Evolutionary conservation across 306 rosid genomes (phyloP), one percentile per base, ranked within the genome.

Genomic region (Acmispon strigosus): DNA sequence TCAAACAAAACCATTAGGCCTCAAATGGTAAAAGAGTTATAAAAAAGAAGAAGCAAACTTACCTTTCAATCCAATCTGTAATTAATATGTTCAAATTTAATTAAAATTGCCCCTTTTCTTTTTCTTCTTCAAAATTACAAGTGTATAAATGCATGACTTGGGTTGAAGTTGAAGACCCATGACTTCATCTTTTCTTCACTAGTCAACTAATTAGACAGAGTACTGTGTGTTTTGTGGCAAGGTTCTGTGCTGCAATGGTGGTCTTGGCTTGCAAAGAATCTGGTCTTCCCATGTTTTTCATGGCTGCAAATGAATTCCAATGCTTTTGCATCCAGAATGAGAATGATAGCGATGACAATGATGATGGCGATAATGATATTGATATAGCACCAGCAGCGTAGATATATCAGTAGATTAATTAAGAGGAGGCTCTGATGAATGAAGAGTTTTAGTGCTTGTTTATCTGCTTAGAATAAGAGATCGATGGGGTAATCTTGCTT

Each of bases 311-410:
- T 37, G 34, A 27, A 39, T 12, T 53, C 42, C 15, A 6, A 18
- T 24, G 48, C 72, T 27, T 27, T 27, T 37, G 27, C 60, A 10
- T 0, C 15, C 59, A 70, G 29, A 61, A 49, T 0, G 77, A 81
- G 14, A 84, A 4, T 0, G 87, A 83, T 0, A 84, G 76, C 0
- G 82, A 82, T 8, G 84, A 75, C 0, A 86, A 87, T 0, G 70
- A 76, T 3, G 70, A 69, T 3, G 85, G 67, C 27, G 73, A 39
- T 22, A 66, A 45, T 7, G 73, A 42, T 7, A 49, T 74, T 0
- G 77, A 49, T 48, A 69, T 87, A 17, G 92, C 89, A 0, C 92
- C 86, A 2, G 92, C 92, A 0, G 89, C 92, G 1, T 85, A 72
- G 16, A 4, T 65, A 15, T n/a, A 51, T 50, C 8, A 69, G 66